Evolutionary conservation across 352 stramenopile species (phyloP), one percentile per base, ranked within the genome.

Genomic region (Globisporangium spinosum): DNA sequence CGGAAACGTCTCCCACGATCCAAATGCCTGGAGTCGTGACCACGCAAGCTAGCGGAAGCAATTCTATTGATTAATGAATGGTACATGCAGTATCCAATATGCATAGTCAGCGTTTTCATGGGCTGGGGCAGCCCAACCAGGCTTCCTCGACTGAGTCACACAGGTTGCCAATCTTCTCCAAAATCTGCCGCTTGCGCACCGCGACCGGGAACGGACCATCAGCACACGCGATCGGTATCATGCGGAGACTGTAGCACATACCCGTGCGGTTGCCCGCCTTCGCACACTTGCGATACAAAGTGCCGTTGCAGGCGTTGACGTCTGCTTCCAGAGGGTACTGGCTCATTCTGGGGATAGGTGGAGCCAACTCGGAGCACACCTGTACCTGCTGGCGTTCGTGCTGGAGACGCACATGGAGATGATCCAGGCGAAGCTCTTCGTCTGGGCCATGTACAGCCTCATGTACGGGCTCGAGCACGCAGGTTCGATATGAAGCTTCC

Each of bases 401-500:
- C 63, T 85, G 10, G 76, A 89, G 58, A 73, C 55, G 2, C 74
- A 81, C 6, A 70, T 69, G 13, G n/a, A 71, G 1, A 23, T 83
- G 13, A 65, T 89, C 12, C 80, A 85, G 64, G 72, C 72, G 8
- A 68, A 75, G 40, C 63, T 89, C 23, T 64, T 89, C 17, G 58
- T 76, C 59, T 83, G 74, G 71, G 72, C 77, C 49, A 71, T 71
- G 32, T 70, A 62, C 51, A 62, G 51, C 53, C 62, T 68, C 54
- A 29, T 54, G 38, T 65, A 62, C 35, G 32, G 20, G 2, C 57
- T 62, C 17, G 57, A 62, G 32, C 57, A 62, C 22, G 49, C 49
- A 56, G 49, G 49, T 56, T 34, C 7, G 22, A 17, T 25, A 20
- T 13, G 1, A 2, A 34, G 22, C 10, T 17, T 17, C 7, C n/a